phyloP scores from a whole-genome alignment of 306 rosid species.

The Urtica urens region DNA sequence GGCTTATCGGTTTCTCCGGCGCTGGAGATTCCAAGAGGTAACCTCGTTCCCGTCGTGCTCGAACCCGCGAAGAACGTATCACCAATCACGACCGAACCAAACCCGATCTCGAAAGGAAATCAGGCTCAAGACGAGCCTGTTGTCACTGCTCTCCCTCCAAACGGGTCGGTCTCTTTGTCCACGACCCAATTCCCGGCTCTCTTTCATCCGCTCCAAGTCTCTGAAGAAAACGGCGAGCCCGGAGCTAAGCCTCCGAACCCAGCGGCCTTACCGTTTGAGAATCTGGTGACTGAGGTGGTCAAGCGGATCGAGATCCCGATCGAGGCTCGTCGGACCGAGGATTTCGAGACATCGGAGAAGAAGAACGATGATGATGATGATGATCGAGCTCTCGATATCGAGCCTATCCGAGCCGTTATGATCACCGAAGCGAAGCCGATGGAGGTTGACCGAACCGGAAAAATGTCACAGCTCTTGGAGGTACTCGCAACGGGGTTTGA shows the following conservation, averaged over 20 bases:
- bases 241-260: slow-evolving; percentile 23
- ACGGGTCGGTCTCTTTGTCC: slow-evolving; percentile 26
- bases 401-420: slow-evolving; percentile 53
- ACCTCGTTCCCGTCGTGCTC: slow-evolving; percentile 42
- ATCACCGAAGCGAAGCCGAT: slow-evolving; percentile 25
- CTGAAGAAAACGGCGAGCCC: slow-evolving; percentile 17
- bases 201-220: slow-evolving; percentile 32
- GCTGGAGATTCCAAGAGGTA: slow-evolving; percentile 34
- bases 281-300: slow-evolving; percentile 40
- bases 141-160: slow-evolving; percentile 17
- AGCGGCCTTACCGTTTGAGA: slow-evolving; percentile 35
- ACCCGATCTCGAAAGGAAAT: slow-evolving; percentile 8
- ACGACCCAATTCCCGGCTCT: slow-evolving; percentile 24
- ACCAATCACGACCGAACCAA: slow-evolving; percentile 30
- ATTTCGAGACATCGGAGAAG: slow-evolving; percentile 16
- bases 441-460: slow-evolving; percentile 33
- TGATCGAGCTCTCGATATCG: slow-evolving; percentile 37
- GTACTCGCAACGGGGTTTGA: slow-evolving; percentile 33
- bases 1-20: slow-evolving; percentile 23
- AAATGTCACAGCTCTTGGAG: slow-evolving; percentile 68
- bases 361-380: slow-evolving; percentile 27
- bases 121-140: slow-evolving; percentile 14
- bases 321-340: slow-evolving; percentile 24
- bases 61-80: slow-evolving; percentile 41
- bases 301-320: slow-evolving; percentile 38